Evolutionary conservation across 2,329 filamentous ascomycete species (phyloP).

Genomic region (Penicillium sp.): DNA sequence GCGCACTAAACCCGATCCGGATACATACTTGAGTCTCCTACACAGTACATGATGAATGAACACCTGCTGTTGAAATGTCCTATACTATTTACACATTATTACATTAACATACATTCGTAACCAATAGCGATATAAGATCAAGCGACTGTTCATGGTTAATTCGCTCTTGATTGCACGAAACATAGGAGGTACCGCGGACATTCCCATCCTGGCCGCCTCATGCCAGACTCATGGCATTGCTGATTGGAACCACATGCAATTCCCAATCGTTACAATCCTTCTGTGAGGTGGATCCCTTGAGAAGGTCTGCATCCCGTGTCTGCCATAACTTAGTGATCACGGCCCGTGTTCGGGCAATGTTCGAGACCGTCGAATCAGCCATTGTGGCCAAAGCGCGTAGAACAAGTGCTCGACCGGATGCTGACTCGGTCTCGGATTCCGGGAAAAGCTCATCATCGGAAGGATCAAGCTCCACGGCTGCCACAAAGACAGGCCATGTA

Average conservation of each 20-base stretch:
- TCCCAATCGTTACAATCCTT: conserved; percentile 42
- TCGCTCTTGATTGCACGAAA: not conserved
- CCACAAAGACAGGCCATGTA: conserved; percentile 46
- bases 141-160: not conserved
- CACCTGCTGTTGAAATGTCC: no score
- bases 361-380: conserved; percentile 42
- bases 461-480: conserved; percentile 43
- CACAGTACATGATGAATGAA: not conserved
- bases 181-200: not conserved
- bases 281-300: conserved; percentile 20
- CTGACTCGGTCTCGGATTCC: conserved; percentile 16
- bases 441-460: conserved; percentile 38
- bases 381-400: conserved; percentile 42
- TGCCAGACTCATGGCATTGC: conserved; percentile 43
- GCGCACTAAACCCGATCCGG: conserved; percentile 9
- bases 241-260: conserved; percentile 42
- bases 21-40: not conserved
- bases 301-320: conserved; percentile 39
- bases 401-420: conserved; percentile 40
- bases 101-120: not conserved
- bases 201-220: conserved; percentile 17
- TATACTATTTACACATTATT: not conserved
- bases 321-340: conserved; percentile 51
- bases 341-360: conserved; percentile 45
- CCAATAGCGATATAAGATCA: not conserved